Evolutionary conservation across 1,284 basidiomycete genomes (phyloP).

Genomic region (Cutaneotrichosporon cyanovorans): DNA sequence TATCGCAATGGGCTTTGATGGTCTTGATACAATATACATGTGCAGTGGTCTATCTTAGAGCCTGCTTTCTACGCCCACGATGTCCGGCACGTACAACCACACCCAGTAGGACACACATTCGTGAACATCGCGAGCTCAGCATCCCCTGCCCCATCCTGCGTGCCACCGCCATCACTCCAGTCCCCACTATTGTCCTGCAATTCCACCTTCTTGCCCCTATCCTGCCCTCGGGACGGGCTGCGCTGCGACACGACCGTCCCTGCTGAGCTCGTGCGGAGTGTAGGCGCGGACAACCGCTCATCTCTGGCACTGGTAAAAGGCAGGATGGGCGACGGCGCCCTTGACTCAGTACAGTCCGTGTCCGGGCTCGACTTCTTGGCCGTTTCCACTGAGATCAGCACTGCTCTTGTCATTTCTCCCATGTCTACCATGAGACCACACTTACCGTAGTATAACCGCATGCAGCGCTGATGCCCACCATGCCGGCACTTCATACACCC

Average conservation of each 20-base stretch:
- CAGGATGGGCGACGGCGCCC: slow-evolving; percentile 2
- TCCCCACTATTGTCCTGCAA: not conserved
- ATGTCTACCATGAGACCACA: not conserved
- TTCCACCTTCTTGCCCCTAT: not conserved
- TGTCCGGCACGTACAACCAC: slow-evolving; percentile 35
- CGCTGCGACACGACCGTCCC: not conserved
- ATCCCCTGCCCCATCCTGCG: not conserved
- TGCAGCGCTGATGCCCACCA: slow-evolving; percentile 37
- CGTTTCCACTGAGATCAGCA: slow-evolving; percentile 6
- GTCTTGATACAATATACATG: too few relatives aligned
- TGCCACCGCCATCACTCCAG: not conserved
- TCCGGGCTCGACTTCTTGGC: not conserved
- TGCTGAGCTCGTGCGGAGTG: not conserved
- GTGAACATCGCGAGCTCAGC: not conserved
- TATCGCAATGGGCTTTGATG: too few relatives aligned
- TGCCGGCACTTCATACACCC: slow-evolving; percentile 36
- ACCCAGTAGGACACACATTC: slow-evolving; percentile 33
- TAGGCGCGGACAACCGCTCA: not conserved
- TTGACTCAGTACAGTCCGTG: not conserved
- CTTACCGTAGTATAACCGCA: slow-evolving; percentile 34
- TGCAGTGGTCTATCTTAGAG: too few relatives aligned
- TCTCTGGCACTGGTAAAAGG: too few relatives aligned
- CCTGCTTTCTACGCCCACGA: not conserved
- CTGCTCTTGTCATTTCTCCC: not conserved
- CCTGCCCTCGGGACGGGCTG: not conserved